Evolutionary conservation across 2,329 filamentous ascomycete genomes (phyloP), one percentile per base, ranked within the genome.

Genomic region (Aspergillaceae sp.): DNA sequence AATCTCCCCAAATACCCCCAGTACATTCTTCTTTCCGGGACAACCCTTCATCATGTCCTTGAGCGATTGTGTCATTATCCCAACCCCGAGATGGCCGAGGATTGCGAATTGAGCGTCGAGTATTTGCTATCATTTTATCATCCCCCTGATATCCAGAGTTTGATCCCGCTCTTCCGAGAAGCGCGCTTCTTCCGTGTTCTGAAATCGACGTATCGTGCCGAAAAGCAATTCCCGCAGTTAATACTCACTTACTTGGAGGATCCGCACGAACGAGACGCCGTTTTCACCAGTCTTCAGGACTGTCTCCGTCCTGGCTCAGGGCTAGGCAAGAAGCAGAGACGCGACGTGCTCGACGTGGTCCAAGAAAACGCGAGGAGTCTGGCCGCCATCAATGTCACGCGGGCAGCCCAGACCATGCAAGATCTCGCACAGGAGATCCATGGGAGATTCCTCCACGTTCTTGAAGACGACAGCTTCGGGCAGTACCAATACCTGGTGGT

Each of bases 1-100:
- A 98, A 95, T 62, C 71, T 98, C 42, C 87, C 94, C 3, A 98
- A 98, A 64, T 98, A 95, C 60, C 89, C 90, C 1, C 91, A 97
- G 62, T 96, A 96, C 59, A 83, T 98, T 43, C 78, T 97, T 7
- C 80, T 98, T 41, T 86, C 91, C 0, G 92, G 90, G 11, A 89
- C 87, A 2, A 85, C 86, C 1, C 74, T 98, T 1, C 87, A 89
- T 48, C 83, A 82, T 48, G 83, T 96, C 7, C 75, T 98, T 28
- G 74, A 80, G 34, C 85, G 89, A 2, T 75, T 98, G 4, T 98
- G 92, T 70, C 79, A 83, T 49, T 95, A 89, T 55, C 89, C 90
- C 0, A 83, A 82, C 2, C 73, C 78, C 7, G 86, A 91, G 49
- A 77, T 97, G 57, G 83, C 84, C 3, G 91, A 96, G 45, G 92